A percentile compares a stretch with the other conserved stretches of the same genome.
Evolutionary conservation across 2,329 filamentous ascomycete species (phyloP).

Genomic region (Alternaria arbusti): DNA sequence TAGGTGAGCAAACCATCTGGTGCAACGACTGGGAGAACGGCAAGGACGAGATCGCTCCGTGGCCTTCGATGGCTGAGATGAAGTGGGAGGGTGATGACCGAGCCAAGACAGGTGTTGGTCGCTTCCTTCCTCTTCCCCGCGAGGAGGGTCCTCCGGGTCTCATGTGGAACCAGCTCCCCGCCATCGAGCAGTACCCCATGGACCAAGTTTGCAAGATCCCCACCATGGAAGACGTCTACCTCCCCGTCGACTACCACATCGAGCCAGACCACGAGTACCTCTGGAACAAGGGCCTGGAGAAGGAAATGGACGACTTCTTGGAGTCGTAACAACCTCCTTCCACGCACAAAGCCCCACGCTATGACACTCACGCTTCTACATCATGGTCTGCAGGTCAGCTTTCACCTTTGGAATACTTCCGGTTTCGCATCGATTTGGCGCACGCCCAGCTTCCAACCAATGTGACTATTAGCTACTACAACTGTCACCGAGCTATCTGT

Average conservation of each 20-base stretch:
- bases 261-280: conserved; percentile 36
- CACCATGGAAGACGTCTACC: conserved; percentile 46
- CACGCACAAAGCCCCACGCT: background rate
- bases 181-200: conserved; percentile 46
- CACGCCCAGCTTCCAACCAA: background rate
- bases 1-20: conserved; percentile 51
- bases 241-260: conserved; percentile 46
- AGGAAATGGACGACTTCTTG: conserved; percentile 35
- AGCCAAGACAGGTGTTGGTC: conserved; percentile 51
- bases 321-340: conserved; percentile 14
- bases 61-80: conserved; percentile 51
- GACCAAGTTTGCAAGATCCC: conserved; percentile 49
- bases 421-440: conserved; percentile 23
- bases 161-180: conserved; percentile 50
- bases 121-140: conserved; percentile 53
- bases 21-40: conserved; percentile 40
- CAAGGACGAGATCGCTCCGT: conserved; percentile 48
- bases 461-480: conserved; percentile 10
- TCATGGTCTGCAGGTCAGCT: background rate
- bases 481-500: conserved; percentile 2
- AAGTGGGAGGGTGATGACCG: conserved; percentile 58
- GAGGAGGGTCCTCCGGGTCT: conserved; percentile 50
- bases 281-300: conserved; percentile 33
- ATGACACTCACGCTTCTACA: background rate
- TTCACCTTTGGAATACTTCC: background rate